A percentile compares a stretch with the other conserved stretches of the same genome.
These are phyloP conservation scores for Phytophthora cactorum DNA, from an alignment of 352 stramenopile genomes.

Conservation along the genomic window DNA sequence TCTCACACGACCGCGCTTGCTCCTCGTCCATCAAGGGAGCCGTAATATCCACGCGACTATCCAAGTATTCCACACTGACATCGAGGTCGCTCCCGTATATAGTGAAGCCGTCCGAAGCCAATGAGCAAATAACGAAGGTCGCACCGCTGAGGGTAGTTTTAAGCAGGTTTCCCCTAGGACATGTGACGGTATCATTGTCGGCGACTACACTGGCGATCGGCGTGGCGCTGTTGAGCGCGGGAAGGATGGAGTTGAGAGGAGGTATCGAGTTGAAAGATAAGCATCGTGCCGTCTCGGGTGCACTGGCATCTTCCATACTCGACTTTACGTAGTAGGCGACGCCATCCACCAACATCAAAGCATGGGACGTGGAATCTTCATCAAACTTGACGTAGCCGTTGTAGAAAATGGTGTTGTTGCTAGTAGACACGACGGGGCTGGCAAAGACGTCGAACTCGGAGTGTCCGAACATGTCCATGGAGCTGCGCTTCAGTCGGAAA, in stretches of 20 bases:
- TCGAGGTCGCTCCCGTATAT: slow-evolving; percentile 25
- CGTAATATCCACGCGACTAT: not conserved
- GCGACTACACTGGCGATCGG: slow-evolving; percentile 12
- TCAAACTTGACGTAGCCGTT: slow-evolving; percentile 31
- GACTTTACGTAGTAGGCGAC: slow-evolving; percentile 37
- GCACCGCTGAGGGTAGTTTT: slow-evolving; percentile 27
- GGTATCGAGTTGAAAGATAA: slow-evolving; percentile 18
- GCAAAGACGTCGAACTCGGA: slow-evolving; percentile 45
- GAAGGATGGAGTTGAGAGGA: slow-evolving; percentile 25
- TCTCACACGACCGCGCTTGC: not conserved
- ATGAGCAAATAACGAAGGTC: slow-evolving; percentile 35
- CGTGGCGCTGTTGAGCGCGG: slow-evolving; percentile 20
- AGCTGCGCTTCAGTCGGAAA: slow-evolving; percentile 37
- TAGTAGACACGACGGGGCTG: slow-evolving; percentile 31
- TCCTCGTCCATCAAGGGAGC: not conserved
- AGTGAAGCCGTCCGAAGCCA: slow-evolving; percentile 13
- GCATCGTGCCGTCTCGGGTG: slow-evolving; percentile 17
- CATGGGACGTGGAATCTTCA: slow-evolving; percentile 23
- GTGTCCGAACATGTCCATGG: slow-evolving; percentile 38
- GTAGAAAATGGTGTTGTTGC: slow-evolving; percentile 37
- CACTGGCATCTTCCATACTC: slow-evolving; percentile 8
- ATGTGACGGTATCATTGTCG: slow-evolving; percentile 22
- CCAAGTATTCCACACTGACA: not conserved
- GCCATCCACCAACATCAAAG: slow-evolving; percentile 34
- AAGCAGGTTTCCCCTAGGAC: slow-evolving; percentile 32